These are phyloP conservation scores for Aphanocladium album DNA, from an alignment of 2,329 filamentous ascomycete species.

Conservation along the genomic window DNA sequence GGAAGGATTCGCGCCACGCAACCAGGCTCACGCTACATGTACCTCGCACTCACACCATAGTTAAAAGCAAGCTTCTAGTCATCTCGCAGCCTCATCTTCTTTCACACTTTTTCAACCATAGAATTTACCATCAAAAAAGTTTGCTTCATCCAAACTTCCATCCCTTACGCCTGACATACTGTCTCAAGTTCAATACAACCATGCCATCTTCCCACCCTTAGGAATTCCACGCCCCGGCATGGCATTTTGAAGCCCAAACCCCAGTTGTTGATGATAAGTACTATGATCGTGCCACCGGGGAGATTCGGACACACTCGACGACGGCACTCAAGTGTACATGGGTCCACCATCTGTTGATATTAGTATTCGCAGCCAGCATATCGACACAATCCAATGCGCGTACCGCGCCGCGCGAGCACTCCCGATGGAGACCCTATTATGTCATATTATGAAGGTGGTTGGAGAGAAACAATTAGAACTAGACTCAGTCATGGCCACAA, in stretches of 20 bases:
- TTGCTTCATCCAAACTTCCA: too few relatives aligned
- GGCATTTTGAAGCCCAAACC: slow-evolving; percentile 12
- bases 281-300: slow-evolving; percentile 15
- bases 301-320: slow-evolving; percentile 2
- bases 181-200: not conserved
- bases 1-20: too few relatives aligned
- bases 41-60: too few relatives aligned
- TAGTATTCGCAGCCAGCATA: slow-evolving; percentile 10
- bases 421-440: slow-evolving; percentile 11
- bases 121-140: too few relatives aligned
- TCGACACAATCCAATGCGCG: not conserved
- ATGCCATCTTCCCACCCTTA: slow-evolving; percentile 7
- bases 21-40: too few relatives aligned
- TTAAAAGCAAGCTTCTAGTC: too few relatives aligned
- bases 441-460: slow-evolving; percentile 16
- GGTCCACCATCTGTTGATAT: slow-evolving; percentile 16
- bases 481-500: slow-evolving; percentile 15
- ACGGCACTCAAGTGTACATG: slow-evolving; percentile 1
- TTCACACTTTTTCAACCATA: too few relatives aligned
- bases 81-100: too few relatives aligned
- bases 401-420: slow-evolving; percentile 12
- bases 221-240: slow-evolving; percentile 8
- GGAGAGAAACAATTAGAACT: slow-evolving; percentile 9
- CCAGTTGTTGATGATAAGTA: slow-evolving; percentile 17
- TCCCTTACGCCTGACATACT: too few relatives aligned